Conservation (phyloP, 441 rosid species). For the Aquilaria agallochum region DNA sequence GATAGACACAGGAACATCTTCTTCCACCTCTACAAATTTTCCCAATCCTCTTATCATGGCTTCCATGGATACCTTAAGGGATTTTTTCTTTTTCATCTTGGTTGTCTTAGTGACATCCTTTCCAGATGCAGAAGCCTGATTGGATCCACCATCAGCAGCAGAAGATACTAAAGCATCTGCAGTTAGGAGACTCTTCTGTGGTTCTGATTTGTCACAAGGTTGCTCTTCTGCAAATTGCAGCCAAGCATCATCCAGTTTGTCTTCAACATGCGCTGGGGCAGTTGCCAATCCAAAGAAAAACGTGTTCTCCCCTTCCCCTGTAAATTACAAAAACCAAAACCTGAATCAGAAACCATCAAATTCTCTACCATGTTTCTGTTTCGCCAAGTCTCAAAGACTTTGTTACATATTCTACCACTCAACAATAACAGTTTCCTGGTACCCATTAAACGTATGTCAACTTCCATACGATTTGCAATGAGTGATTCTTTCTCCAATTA, state of each 20-base stretch:
- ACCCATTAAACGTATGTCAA: too few species aligned
- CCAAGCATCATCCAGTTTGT: conserved; percentile 95
- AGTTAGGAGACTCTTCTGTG: conserved; percentile 25
- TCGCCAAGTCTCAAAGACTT: too few species aligned
- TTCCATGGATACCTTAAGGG: conserved; percentile 71
- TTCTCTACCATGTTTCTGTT: too few species aligned
- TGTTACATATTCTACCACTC: too few species aligned
- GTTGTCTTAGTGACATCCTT: conserved; percentile 19
- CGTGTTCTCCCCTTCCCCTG: conserved; percentile 39
- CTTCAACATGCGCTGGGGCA: conserved; percentile 97
- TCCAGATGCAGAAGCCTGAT: conserved; percentile 22
- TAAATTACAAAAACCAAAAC: neutral
- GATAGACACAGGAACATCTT: conserved; percentile 20
- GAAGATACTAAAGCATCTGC: conserved; percentile 49
- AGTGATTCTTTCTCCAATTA: too few species aligned
- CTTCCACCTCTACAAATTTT: conserved; percentile 44
- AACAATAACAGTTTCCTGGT: too few species aligned
- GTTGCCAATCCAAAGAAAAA: conserved; percentile 99
- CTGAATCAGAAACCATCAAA: too few species aligned
- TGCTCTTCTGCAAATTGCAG: conserved; percentile 76
- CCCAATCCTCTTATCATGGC: conserved; percentile 84
- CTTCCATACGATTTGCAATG: too few species aligned
- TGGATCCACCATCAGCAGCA: conserved; percentile 56
- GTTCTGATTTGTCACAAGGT: conserved; percentile 33
- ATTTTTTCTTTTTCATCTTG: conserved; percentile 43